phyloP scores from a whole-genome alignment of 2,329 filamentous ascomycete species.

The Decorospora gaudefroyi region DNA sequence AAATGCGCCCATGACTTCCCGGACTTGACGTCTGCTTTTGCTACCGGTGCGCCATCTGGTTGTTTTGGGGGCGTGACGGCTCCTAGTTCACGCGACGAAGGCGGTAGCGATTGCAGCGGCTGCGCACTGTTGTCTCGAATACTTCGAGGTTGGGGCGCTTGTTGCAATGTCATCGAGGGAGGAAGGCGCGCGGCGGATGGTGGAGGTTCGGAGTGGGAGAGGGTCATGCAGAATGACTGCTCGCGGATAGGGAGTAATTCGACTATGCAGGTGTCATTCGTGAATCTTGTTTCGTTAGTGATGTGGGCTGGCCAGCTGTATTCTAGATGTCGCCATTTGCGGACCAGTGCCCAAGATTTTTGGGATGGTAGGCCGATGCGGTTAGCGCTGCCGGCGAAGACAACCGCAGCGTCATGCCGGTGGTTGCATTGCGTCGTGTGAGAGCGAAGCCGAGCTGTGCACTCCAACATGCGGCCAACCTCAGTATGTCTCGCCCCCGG shows the following conservation, averaged over 20 bases:
- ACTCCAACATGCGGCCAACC: constrained; percentile 45
- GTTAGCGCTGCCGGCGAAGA: constrained; percentile 24
- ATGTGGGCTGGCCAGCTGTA: constrained; percentile 5
- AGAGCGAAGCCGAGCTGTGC: constrained; percentile 8
- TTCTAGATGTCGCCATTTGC: constrained; percentile 7
- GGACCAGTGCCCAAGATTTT: too few relatives aligned
- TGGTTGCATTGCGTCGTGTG: constrained; percentile 13
- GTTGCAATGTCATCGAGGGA: constrained; percentile 45
- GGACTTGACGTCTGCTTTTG: constrained; percentile 50
- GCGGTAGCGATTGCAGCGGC: constrained; percentile 35
- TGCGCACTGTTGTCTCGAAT: constrained; percentile 34
- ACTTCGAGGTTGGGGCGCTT: constrained; percentile 37
- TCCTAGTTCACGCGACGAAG: constrained; percentile 66
- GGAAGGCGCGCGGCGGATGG: constrained; percentile 15
- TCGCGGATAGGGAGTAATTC: background rate
- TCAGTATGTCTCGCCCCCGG: constrained; percentile 49
- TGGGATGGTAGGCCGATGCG: constrained; percentile 17
- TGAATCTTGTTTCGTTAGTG: constrained; percentile 1
- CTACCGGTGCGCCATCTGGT: constrained; percentile 48
- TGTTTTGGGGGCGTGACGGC: constrained; percentile 57
- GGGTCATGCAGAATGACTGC: constrained; percentile 2
- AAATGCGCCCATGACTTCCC: constrained; percentile 89
- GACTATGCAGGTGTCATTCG: constrained; percentile 5
- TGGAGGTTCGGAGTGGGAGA: constrained; percentile 1
- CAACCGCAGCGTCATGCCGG: constrained; percentile 27